Evolutionary conservation across 2,329 filamentous ascomycete species (phyloP).

Genomic region (Cryoendolithus antarcticus): DNA sequence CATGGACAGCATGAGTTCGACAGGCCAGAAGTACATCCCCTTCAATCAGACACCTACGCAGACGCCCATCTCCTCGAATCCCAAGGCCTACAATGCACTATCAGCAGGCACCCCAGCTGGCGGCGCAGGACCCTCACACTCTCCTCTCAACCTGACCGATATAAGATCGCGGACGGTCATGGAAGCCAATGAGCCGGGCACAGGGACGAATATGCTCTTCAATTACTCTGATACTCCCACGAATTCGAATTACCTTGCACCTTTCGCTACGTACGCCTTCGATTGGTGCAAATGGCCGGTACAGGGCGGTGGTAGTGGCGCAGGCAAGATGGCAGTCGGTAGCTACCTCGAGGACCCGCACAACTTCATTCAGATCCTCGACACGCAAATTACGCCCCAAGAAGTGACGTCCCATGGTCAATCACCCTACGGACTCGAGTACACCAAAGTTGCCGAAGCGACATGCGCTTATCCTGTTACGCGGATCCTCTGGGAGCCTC

Average conservation of each 20-base stretch:
- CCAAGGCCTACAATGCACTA: constrained; percentile 37
- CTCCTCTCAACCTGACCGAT: constrained; percentile 80
- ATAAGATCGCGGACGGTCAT: constrained; percentile 81
- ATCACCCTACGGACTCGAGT: constrained; percentile 69
- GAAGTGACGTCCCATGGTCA: constrained; percentile 55
- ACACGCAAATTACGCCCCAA: constrained; percentile 66
- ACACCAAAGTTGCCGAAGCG: constrained; percentile 86
- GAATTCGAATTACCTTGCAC: constrained; percentile 86
- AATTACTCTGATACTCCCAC: constrained; percentile 54
- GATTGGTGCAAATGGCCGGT: constrained; percentile 99
- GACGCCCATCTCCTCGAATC: constrained; percentile 25
- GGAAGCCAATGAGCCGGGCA: constrained; percentile 58
- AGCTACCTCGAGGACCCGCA: constrained; percentile 97
- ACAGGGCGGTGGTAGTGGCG: constrained; percentile 54
- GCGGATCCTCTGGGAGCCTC: constrained; percentile 87
- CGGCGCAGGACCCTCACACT: constrained; percentile 56
- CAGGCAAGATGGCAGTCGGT: constrained; percentile 85
- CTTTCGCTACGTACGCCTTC: constrained; percentile 91
- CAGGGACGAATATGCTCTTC: constrained; percentile 45
- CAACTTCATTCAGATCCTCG: constrained; percentile 98
- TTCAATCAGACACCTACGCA: constrained; percentile 52
- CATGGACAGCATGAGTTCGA: constrained; percentile 11
- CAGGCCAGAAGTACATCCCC: constrained; percentile 50
- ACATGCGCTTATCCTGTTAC: constrained; percentile 97
- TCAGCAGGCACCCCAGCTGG: constrained; percentile 31